A percentile compares a stretch with the other conserved stretches of the same genome.
phyloP scores from a whole-genome alignment of 83 land plant species.

The Picea abies region DNA sequence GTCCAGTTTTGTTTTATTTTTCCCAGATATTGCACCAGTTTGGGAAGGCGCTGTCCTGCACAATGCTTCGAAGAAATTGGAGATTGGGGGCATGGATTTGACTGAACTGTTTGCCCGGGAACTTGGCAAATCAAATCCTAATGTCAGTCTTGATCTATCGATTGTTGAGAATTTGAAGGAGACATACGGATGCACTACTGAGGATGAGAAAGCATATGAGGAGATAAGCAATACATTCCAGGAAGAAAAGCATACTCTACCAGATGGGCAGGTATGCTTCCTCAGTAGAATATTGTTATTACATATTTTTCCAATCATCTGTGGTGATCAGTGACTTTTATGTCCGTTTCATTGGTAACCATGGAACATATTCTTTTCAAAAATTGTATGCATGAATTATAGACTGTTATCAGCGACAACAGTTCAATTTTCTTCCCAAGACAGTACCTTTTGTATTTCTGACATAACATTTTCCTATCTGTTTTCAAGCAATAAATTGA shows the following conservation, averaged over 20 bases:
- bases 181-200: conserved; percentile 70
- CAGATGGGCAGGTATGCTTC: conserved; percentile 91
- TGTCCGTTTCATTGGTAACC: too few relatives aligned
- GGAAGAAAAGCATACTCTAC: conserved; percentile 78
- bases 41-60: conserved; percentile 99
- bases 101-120: conserved; percentile 72
- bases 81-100: conserved; percentile 86
- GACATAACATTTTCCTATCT: too few relatives aligned
- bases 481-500: too few relatives aligned
- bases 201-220: conserved; percentile 70
- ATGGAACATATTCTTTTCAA: too few relatives aligned
- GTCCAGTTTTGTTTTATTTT: conserved; percentile 28
- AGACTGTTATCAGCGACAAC: too few relatives aligned
- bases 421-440: too few relatives aligned
- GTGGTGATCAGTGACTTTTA: too few relatives aligned
- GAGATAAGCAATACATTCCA: conserved; percentile 40
- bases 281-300: too few relatives aligned
- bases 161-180: conserved; percentile 90
- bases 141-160: conserved; percentile 52
- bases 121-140: conserved; percentile 73
- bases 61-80: conserved; percentile 94
- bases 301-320: too few relatives aligned
- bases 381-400: too few relatives aligned
- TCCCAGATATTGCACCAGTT: conserved; percentile 97
- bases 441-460: too few relatives aligned